Conservation (phyloP, 176 grass and related monocot genomes). For the Zoysia pacifica region DNA sequence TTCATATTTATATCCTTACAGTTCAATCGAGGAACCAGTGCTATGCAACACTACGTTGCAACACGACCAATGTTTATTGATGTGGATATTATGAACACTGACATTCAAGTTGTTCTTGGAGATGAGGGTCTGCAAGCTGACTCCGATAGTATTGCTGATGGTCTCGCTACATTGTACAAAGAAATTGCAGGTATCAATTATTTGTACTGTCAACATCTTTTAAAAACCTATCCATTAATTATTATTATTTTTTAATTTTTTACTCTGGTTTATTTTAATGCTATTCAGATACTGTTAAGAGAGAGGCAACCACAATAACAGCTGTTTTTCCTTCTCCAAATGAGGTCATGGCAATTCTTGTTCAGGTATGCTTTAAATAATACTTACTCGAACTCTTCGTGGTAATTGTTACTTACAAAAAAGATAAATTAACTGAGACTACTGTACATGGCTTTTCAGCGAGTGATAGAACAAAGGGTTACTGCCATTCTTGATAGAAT, state of each 20-base stretch:
- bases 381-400: conserved; percentile 22
- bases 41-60: conserved; percentile 98
- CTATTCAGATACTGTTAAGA: conserved; percentile 84
- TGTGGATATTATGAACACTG: conserved; percentile 95
- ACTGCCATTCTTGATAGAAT: conserved; percentile 91
- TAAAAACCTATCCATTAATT: conserved; percentile 3
- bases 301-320: conserved; percentile 88
- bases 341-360: conserved; percentile 99
- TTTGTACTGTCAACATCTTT: neutral
- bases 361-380: conserved; percentile 65
- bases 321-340: conserved; percentile 97
- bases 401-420: conserved; percentile 30
- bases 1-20: conserved; percentile 29
- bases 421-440: conserved; percentile 40
- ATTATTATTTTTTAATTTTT: conserved; percentile 9
- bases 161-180: conserved; percentile 78
- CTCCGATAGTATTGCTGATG: conserved; percentile 56
- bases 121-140: conserved; percentile 81
- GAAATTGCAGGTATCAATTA: conserved; percentile 77
- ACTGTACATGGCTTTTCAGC: conserved; percentile 60
- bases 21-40: conserved; percentile 98
- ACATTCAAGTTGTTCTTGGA: conserved; percentile 95
- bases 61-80: conserved; percentile 99
- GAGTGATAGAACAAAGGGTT: conserved; percentile 98
- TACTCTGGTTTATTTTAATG: conserved; percentile 34